These are phyloP conservation scores for Malus hybrid DNA, from an alignment of 331 rosid genomes.

Conservation along the genomic window DNA sequence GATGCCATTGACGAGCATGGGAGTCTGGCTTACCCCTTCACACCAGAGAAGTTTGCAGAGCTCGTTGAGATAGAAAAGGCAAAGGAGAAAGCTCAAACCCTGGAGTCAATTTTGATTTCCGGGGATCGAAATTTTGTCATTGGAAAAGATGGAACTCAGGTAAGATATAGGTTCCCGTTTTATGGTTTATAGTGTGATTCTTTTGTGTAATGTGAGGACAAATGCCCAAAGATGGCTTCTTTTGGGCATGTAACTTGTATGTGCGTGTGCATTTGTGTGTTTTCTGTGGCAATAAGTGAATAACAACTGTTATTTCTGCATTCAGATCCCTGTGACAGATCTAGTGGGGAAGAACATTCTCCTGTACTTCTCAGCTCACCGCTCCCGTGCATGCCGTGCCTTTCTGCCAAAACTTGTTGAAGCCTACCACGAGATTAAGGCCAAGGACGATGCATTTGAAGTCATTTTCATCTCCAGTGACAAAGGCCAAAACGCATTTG, in stretches of 20 bases:
- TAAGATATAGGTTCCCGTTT: neutral
- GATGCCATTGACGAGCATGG: too few species aligned
- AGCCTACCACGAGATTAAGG: slow-evolving; percentile 55
- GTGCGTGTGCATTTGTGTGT: neutral
- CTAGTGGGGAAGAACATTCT: slow-evolving; percentile 54
- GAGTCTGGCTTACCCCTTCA: too few species aligned
- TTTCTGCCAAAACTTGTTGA: slow-evolving; percentile 55
- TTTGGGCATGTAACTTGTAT: neutral
- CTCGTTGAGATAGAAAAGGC: too few species aligned
- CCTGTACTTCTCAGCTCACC: slow-evolving; percentile 69
- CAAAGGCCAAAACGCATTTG: neutral
- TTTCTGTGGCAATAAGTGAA: neutral
- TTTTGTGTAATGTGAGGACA: neutral
- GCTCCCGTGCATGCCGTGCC: slow-evolving; percentile 64
- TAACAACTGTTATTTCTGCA: neutral
- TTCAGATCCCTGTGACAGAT: slow-evolving; percentile 55
- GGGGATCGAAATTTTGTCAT: too few species aligned
- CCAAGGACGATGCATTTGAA: slow-evolving; percentile 21
- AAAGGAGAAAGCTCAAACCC: too few species aligned
- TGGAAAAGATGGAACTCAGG: too few species aligned
- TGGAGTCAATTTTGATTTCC: too few species aligned
- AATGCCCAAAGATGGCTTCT: neutral
- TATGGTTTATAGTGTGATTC: neutral
- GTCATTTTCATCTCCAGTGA: neutral
- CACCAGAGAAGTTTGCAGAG: too few species aligned